Base-by-base conservation (phyloP, 306 rosid genomes). In the Vigna mungo region DNA sequence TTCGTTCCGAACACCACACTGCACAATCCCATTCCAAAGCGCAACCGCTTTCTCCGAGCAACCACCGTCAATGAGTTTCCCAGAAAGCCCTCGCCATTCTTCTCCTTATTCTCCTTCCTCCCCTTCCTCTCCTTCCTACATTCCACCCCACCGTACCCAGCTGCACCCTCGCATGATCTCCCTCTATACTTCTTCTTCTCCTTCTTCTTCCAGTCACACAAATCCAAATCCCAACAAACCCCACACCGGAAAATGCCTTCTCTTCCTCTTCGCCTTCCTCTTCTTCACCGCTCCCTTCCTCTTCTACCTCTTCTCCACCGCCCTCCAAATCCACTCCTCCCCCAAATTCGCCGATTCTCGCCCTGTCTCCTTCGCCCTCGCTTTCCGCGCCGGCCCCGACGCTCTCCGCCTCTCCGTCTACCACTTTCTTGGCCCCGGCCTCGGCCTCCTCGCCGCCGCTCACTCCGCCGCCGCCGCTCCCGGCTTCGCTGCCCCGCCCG, bases 231-330 rank as follows among this genome's bases (percentile, higher is more conserved):
- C 18, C 56, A 41, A 52, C 56, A 58, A 67, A 41, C 52, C 36
- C 58, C 82, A 78, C 9, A n/a, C 85, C 13, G 7, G 80, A 36
- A 86, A 78, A 86, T 84, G 86, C 37, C 83, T 86, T 49, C 3
- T 84, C 69, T 44, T 58, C 56, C 18, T 61, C 78, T 7, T 59
- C 69, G 54, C 68, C 18, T 6, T n/a, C 20, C 34, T 74, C 59
- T 76, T 86, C 81, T 75, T 82, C 76, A 68, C 83, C 32, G 43
- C 85, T 30, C 87, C 90, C 11, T 84, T 84, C 83, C 52, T 86
- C 76, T 84, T 84, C 88, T 81, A 86, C 78, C 88, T 84, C 83
- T 64, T 84, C 83, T 63, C 82, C 82, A 76, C 90, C 36, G 88
- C 88, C 47, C 78, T 44, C 46, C 81, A 76, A 74, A 77, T 87